phyloP scores from a whole-genome alignment of 345 rosid species.

The Microcos paniculata region DNA sequence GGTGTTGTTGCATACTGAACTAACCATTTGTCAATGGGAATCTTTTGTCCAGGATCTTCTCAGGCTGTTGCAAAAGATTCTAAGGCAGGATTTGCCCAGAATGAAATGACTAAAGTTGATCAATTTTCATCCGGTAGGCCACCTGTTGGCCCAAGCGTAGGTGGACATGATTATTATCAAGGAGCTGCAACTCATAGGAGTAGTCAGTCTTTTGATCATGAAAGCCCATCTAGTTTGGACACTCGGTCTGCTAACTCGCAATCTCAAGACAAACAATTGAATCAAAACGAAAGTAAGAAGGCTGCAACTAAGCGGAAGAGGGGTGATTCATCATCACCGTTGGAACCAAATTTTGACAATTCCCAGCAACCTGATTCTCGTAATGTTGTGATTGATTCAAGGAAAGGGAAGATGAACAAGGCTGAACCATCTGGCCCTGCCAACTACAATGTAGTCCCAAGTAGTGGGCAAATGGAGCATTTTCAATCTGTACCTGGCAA shows the following conservation, averaged over 20 bases:
- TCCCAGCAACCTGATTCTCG: conserved; percentile 50
- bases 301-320: conserved; percentile 73
- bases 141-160: conserved; percentile 60
- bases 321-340: conserved; percentile 55
- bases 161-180: conserved; percentile 72
- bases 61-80: conserved; percentile 59
- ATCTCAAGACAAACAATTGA: conserved; percentile 66
- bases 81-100: conserved; percentile 54
- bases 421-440: conserved; percentile 47
- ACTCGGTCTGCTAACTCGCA: conserved; percentile 79
- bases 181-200: conserved; percentile 67
- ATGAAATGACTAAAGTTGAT: conserved; percentile 64
- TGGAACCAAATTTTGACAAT: conserved; percentile 53
- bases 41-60: conserved; percentile 59
- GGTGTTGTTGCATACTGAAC: neutral
- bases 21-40: conserved; percentile 16
- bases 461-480: conserved; percentile 40
- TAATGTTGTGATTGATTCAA: conserved; percentile 34
- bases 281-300: conserved; percentile 57
- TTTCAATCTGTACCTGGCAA: conserved; percentile 26
- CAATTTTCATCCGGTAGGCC: conserved; percentile 63
- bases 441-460: conserved; percentile 32
- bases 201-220: conserved; percentile 79
- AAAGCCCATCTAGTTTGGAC: conserved; percentile 93
- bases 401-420: conserved; percentile 69